phyloP scores from a whole-genome alignment of 1,284 basidiomycete species.

The Malassezia dermatis region DNA sequence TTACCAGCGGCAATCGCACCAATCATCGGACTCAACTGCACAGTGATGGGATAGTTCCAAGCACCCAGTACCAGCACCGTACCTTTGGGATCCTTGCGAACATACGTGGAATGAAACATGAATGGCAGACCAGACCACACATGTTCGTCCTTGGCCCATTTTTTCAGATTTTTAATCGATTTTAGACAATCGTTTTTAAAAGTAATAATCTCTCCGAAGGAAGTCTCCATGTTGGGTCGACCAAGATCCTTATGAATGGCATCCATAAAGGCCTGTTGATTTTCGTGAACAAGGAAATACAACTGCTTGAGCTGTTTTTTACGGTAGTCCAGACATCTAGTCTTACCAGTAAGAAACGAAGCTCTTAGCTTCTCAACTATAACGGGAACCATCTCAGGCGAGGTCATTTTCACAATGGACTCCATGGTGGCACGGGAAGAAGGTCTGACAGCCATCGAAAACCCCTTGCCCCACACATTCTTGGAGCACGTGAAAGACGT shows the following conservation, averaged over 20 bases:
- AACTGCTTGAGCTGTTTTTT: constrained; percentile 59
- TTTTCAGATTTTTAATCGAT: constrained; percentile 58
- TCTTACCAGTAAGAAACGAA: constrained; percentile 55
- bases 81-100: constrained; percentile 49
- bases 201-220: constrained; percentile 43
- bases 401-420: constrained; percentile 1
- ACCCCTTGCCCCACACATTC: background rate
- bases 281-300: constrained; percentile 58
- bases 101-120: constrained; percentile 38
- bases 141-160: constrained; percentile 45
- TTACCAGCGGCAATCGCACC: constrained; percentile 50
- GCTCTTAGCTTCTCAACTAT: constrained; percentile 52
- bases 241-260: constrained; percentile 55
- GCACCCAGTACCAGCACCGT: constrained; percentile 51
- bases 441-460: background rate
- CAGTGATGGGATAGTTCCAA: constrained; percentile 44
- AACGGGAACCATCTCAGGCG: constrained; percentile 2
- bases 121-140: constrained; percentile 42
- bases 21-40: constrained; percentile 48
- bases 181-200: constrained; percentile 55
- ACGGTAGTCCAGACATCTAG: constrained; percentile 55
- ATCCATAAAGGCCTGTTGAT: constrained; percentile 52
- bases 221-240: constrained; percentile 49
- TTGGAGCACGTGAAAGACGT: background rate
- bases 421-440: background rate